Conservation (phyloP, 75 land plant species). For the Selaginella moellendorffii region DNA sequence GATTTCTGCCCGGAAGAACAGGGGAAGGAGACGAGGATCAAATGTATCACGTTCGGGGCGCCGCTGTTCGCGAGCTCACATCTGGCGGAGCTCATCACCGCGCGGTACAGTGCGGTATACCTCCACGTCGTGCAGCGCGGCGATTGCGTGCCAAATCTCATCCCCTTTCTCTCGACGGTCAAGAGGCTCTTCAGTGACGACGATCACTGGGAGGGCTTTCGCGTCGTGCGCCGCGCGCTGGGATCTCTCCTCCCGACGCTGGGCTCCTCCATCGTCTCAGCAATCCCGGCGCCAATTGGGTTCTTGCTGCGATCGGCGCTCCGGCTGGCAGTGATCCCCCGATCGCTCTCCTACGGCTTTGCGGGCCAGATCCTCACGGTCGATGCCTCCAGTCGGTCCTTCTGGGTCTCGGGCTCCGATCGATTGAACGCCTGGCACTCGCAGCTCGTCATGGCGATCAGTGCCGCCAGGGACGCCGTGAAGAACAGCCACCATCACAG, state of each 20-base stretch:
- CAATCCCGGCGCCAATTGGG: not conserved
- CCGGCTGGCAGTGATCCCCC: not conserved
- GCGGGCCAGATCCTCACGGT: conserved; percentile 10
- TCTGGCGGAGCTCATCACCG: conserved; percentile 8
- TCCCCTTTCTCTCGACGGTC: conserved; percentile 2
- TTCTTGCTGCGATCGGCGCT: conserved; percentile 1
- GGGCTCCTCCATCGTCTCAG: not conserved
- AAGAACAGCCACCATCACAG: too few species aligned
- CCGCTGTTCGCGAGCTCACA: conserved; percentile 9
- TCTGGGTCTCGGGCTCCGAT: too few species aligned
- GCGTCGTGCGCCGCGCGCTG: not conserved
- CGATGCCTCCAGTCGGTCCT: too few species aligned
- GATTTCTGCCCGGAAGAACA: not conserved
- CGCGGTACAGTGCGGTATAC: not conserved
- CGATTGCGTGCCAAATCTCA: conserved; percentile 4
- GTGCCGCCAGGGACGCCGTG: too few species aligned
- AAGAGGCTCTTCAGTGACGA: not conserved
- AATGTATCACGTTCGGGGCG: conserved; percentile 10
- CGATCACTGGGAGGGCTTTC: not conserved
- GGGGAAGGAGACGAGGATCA: not conserved
- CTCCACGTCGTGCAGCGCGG: conserved; percentile 1
- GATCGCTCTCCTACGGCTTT: conserved; percentile 11
- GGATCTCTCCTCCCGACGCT: not conserved
- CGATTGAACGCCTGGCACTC: too few species aligned
- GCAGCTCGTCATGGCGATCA: too few species aligned